Evolutionary conservation across 176 grass and related monocot species (phyloP), one percentile per base, ranked within the genome.

Genomic region (Chrysopogon serrulatus): DNA sequence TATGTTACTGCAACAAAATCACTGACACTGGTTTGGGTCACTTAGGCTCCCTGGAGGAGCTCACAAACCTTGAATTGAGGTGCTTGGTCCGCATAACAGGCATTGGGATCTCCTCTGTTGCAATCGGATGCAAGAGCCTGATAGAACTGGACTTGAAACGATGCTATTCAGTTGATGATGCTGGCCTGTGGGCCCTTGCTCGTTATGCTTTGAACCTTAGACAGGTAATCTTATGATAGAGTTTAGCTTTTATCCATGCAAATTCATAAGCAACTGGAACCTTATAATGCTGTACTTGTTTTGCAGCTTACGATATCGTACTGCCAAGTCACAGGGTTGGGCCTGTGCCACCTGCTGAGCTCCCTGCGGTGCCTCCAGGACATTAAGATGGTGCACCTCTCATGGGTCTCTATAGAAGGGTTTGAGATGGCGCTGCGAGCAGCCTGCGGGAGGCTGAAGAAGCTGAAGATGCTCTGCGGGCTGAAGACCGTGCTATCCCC

Each of bases 231-330:
- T 9, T 18, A 28, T n/a, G 51, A 43, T 45, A 18, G 36, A 83
- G 53, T 86, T 70, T 69, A 60, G 14, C 39, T 65, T 40, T 40
- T 67, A 54, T 1, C 32, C 31, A 43, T n/a, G 11, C 5, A 37
- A 42, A n/a, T 70, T 71, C 43, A 44, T 72, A 65, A 31, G 32
- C 1, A 11, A 3, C 53, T 47, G 41, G 63, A 85, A 71, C 24
- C 70, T 65, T 68, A 80, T 23, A 33, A 73, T n/a, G 12, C 57
- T 74, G 26, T 70, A 41, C 67, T 30, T 65, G 13, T 85, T 83
- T 28, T 90, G 93, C 84, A 99, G 96, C 88, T 95, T 64, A 98
- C 94, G 14, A 95, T 98, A 93, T 98, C 96, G 4, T 95, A 98
- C 74, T 98, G 96, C 80, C 82, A 88, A 65, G 89, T 98, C 53